These are phyloP conservation scores for Fragaria iinumae DNA, from an alignment of 306 rosid genomes.

Conservation along the genomic window DNA sequence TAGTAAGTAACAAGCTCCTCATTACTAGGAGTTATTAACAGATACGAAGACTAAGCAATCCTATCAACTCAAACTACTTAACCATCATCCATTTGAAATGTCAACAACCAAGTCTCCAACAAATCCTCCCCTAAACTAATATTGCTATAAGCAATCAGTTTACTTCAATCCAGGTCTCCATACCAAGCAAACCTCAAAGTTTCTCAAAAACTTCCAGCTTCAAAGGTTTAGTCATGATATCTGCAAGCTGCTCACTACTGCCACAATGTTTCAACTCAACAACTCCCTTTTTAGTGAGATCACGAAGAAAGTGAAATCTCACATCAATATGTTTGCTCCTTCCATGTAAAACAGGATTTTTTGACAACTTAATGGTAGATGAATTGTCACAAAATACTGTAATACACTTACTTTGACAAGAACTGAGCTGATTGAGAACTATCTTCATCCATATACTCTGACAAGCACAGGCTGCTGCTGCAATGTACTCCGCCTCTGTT, in stretches of 20 bases:
- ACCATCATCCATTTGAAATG: background rate
- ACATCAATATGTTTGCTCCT: background rate
- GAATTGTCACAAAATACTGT: background rate
- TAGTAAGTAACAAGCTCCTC: background rate
- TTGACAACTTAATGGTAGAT: background rate
- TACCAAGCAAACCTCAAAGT: no score
- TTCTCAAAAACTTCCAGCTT: no score
- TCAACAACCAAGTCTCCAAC: background rate
- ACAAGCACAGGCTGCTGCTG: background rate
- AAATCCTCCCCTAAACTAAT: no score
- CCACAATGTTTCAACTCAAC: no score
- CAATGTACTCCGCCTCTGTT: background rate
- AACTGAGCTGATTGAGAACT: background rate
- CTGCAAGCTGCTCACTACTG: no score
- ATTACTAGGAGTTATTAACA: background rate
- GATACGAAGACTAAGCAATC: background rate
- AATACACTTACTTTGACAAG: background rate
- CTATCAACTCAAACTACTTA: background rate
- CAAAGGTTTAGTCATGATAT: no score
- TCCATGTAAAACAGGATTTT: background rate
- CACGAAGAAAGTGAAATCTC: no score
- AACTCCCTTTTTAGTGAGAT: no score
- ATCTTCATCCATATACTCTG: background rate
- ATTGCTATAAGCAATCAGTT: no score
- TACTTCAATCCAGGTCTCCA: no score